Evolutionary conservation across 2,329 filamentous ascomycete genomes (phyloP).

Genomic region (Scedosporium dehoogii): DNA sequence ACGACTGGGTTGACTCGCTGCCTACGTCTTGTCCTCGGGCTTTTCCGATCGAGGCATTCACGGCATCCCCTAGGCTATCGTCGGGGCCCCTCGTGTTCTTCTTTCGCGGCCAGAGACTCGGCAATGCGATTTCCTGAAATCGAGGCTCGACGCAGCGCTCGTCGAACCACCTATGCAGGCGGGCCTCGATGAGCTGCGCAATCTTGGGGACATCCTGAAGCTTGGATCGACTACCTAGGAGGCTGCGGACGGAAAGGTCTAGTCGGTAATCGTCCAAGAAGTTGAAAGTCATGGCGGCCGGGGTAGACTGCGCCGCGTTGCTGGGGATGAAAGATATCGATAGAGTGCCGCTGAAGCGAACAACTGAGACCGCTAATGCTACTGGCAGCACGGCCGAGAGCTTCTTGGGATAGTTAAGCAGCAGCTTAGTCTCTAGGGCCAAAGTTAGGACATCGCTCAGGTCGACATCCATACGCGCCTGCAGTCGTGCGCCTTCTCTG

Average conservation of each 20-base stretch:
- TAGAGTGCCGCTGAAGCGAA: constrained; percentile 88
- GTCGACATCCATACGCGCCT: constrained; percentile 95
- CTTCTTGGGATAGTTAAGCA: constrained; percentile 90
- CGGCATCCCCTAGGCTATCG: constrained; percentile 28
- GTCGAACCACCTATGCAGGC: constrained; percentile 80
- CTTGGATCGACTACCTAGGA: constrained; percentile 69
- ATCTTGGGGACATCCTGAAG: constrained; percentile 85
- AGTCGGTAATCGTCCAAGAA: constrained; percentile 84
- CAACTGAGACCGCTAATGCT: constrained; percentile 81
- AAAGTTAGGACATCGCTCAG: constrained; percentile 92
- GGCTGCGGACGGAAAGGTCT: constrained; percentile 70
- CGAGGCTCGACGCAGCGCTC: constrained; percentile 76
- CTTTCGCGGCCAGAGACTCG: constrained; percentile 75
- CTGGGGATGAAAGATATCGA: constrained; percentile 87
- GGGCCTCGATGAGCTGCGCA: constrained; percentile 69
- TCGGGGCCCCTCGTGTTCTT: constrained; percentile 70
- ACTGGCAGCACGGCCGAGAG: constrained; percentile 84
- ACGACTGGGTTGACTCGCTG: constrained; percentile 31
- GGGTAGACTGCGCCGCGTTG: constrained; percentile 56
- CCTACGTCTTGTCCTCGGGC: constrained; percentile 42
- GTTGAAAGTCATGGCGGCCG: constrained; percentile 88
- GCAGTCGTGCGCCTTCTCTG: constrained; percentile 63
- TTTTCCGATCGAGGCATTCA: constrained; percentile 3
- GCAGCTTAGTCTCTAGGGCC: constrained; percentile 84
- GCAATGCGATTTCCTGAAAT: constrained; percentile 78